A percentile compares a stretch with the other conserved stretches of the same genome.
Evolutionary conservation across 176 grass and related monocot species (phyloP).

Genomic region (Juncus effusus): DNA sequence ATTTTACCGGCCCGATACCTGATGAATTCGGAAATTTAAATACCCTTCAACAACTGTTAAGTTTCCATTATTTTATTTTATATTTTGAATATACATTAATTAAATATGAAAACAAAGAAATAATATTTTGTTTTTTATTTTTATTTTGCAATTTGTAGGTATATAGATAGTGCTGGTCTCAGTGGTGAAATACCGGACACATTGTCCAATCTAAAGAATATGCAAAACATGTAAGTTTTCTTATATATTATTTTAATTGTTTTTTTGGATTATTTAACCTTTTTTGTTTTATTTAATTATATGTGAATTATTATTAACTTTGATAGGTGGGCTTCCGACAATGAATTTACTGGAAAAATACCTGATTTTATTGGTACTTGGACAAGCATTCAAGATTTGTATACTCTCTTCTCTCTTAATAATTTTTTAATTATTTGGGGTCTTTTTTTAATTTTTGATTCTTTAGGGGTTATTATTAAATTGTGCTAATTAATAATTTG

Average conservation of each 20-base stretch:
- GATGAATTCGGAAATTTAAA: constrained; percentile 44
- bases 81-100: background rate
- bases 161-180: constrained; percentile 56
- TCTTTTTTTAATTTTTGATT: background rate
- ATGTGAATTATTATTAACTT: background rate
- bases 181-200: constrained; percentile 59
- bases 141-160: constrained; percentile 30
- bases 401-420: constrained; percentile 15
- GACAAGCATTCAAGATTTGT: constrained; percentile 39
- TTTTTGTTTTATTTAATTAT: constrained; percentile 18
- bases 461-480: constrained; percentile 4
- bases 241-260: background rate
- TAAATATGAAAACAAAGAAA: background rate
- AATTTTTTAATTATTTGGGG: background rate
- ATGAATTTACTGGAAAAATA: constrained; percentile 60
- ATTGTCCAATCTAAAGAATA: constrained; percentile 50
- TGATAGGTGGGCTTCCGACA: constrained; percentile 54
- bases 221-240: constrained; percentile 38
- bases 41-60: constrained; percentile 42
- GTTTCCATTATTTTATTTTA: background rate
- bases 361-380: constrained; percentile 53
- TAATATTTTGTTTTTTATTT: constrained; percentile 8
- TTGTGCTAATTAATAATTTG: background rate
- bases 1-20: constrained; percentile 63
- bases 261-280: background rate